These are phyloP conservation scores for Ambrosia hybrid DNA, from an alignment of 140 eudicot species.

Conservation along the genomic window DNA sequence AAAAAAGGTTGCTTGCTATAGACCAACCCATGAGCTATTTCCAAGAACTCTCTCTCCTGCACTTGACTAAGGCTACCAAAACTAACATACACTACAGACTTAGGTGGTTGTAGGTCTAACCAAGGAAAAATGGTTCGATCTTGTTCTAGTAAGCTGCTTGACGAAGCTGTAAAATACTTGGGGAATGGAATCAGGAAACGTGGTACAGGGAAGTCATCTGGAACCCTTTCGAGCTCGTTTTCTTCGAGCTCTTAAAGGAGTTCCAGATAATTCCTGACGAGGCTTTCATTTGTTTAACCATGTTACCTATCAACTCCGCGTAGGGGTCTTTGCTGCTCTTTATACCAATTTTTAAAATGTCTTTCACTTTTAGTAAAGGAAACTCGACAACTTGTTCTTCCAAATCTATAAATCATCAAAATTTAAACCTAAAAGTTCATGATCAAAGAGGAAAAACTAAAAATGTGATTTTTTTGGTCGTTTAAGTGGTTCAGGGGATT, in stretches of 20 bases:
- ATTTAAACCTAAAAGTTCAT: neutral
- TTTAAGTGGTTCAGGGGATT: too few relatives aligned
- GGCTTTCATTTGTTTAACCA: conserved; percentile 29
- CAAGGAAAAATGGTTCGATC: conserved; percentile 55
- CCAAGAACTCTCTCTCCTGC: conserved; percentile 41
- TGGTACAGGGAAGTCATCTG: conserved; percentile 27
- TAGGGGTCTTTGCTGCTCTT: neutral
- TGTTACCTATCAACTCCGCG: conserved; percentile 10
- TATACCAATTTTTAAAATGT: conserved; percentile 33
- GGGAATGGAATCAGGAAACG: conserved; percentile 52
- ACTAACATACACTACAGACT: conserved; percentile 64
- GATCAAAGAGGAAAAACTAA: neutral
- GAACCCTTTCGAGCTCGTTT: conserved; percentile 23
- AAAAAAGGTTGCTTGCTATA: conserved; percentile 47
- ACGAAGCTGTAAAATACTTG: conserved; percentile 39
- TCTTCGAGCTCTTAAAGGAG: conserved; percentile 55
- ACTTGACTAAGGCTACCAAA: conserved; percentile 54
- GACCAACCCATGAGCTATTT: conserved; percentile 59
- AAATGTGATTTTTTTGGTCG: too few relatives aligned
- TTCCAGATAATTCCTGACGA: conserved; percentile 55
- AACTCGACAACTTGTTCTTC: conserved; percentile 42
- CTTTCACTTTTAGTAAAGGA: conserved; percentile 51
- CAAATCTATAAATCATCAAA: conserved; percentile 22
- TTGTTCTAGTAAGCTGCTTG: conserved; percentile 50
- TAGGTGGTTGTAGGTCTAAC: conserved; percentile 57